Evolutionary conservation across 306 rosid genomes (phyloP).

Genomic region (Rosa lucieae): DNA sequence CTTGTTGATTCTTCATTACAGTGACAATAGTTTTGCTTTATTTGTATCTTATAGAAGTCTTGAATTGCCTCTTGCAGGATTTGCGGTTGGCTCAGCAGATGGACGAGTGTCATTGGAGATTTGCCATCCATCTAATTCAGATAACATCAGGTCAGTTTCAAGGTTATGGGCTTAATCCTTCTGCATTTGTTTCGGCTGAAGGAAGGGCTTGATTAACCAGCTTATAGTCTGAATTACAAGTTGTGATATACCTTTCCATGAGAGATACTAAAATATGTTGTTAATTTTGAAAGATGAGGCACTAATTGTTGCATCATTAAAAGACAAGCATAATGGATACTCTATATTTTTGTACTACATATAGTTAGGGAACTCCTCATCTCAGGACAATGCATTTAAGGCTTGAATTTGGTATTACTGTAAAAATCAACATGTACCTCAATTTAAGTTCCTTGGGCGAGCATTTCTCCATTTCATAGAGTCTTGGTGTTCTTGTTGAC

Average conservation of each 20-base stretch:
- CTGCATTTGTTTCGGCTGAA: slow-evolving; percentile 5
- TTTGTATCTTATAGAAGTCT: not conserved
- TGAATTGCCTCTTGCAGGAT: slow-evolving; percentile 53
- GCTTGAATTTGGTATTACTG: not conserved
- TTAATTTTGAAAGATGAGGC: not conserved
- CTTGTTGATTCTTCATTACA: not conserved
- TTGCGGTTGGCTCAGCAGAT: slow-evolving; percentile 87
- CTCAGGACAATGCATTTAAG: not conserved
- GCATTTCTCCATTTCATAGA: not conserved
- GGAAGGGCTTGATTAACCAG: slow-evolving; percentile 14
- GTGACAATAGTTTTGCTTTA: not conserved
- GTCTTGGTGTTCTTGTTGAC: not conserved
- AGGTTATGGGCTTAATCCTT: slow-evolving; percentile 10
- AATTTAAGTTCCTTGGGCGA: not conserved
- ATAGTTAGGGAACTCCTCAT: not conserved
- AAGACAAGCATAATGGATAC: not conserved
- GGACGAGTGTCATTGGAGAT: slow-evolving; percentile 80
- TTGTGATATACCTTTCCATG: not conserved
- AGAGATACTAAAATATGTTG: not conserved
- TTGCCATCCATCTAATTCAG: slow-evolving; percentile 44
- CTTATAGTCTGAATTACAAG: slow-evolving; percentile 18
- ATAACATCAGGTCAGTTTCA: slow-evolving; percentile 60
- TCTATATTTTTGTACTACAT: not conserved
- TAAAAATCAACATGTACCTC: not conserved
- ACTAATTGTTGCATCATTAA: not conserved